A percentile compares a stretch with the other conserved stretches of the same genome.
Evolutionary conservation across 306 rosid species (phyloP).

Genomic region (Rosa multiflora): DNA sequence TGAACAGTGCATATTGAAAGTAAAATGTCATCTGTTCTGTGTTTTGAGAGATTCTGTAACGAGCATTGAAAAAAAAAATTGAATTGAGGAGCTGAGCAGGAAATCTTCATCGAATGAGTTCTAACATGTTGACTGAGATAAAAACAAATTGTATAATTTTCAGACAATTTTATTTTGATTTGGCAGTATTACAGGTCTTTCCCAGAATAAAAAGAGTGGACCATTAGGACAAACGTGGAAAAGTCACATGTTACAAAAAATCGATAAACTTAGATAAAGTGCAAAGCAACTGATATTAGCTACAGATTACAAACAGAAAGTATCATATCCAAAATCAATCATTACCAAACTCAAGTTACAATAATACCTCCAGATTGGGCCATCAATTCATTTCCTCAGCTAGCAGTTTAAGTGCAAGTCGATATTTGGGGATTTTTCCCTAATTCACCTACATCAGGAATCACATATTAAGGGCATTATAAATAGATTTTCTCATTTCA

Average conservation of each 20-base stretch:
- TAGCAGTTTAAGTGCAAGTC: constrained; percentile 59
- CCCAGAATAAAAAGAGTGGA: neutral
- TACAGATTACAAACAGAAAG: neutral
- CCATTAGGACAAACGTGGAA: neutral
- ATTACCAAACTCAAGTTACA: constrained; percentile 27
- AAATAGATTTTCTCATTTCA: neutral
- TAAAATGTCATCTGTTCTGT: neutral
- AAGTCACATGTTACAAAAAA: neutral
- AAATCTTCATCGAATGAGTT: neutral
- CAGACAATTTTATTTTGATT: neutral
- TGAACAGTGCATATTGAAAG: neutral
- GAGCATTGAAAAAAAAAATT: neutral
- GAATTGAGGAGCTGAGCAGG: neutral
- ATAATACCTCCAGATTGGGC: constrained; percentile 91
- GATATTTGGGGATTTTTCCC: constrained; percentile 75
- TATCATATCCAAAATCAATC: too few relatives aligned
- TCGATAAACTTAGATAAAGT: neutral
- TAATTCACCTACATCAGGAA: constrained; percentile 59
- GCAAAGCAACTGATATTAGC: too few relatives aligned
- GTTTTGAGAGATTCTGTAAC: neutral
- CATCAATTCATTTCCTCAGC: constrained; percentile 86
- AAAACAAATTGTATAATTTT: neutral
- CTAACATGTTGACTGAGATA: neutral
- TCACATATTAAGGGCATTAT: constrained; percentile 1
- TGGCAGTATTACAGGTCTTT: neutral